These are phyloP conservation scores for Cryptococcus sp. DNA, from an alignment of 1,284 basidiomycete genomes.

Conservation along the genomic window DNA sequence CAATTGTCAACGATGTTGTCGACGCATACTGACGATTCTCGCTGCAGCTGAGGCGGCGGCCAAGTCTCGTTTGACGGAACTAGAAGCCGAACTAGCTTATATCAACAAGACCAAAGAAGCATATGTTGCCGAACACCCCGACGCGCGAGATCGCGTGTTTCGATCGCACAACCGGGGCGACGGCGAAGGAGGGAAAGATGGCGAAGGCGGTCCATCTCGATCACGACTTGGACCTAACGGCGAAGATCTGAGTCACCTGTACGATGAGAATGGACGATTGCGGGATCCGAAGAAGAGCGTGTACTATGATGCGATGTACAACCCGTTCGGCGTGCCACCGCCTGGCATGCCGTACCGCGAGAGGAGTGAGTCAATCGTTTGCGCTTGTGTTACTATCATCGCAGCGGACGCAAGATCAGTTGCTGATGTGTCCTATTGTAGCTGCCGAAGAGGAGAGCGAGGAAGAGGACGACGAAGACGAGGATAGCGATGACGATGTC, in stretches of 20 bases:
- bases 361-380: constrained; percentile 62
- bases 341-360: constrained; percentile 95
- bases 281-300: constrained; percentile 83
- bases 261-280: constrained; percentile 77
- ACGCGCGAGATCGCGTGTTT: constrained; percentile 75
- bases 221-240: constrained; percentile 54
- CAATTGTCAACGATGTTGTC: no score
- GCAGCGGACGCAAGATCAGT: neutral
- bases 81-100: constrained; percentile 75
- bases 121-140: constrained; percentile 87
- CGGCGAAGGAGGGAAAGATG: constrained; percentile 55
- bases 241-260: constrained; percentile 54
- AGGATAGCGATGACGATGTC: constrained; percentile 69
- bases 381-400: neutral
- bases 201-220: constrained; percentile 53
- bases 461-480: constrained; percentile 45
- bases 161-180: constrained; percentile 38
- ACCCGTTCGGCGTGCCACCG: constrained; percentile 91
- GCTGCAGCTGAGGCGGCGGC: constrained; percentile 26
- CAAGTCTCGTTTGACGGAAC: constrained; percentile 54
- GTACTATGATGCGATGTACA: constrained; percentile 91
- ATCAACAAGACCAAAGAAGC: constrained; percentile 83
- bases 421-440: neutral
- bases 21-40: neutral
- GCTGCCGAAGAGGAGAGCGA: constrained; percentile 34